Percentiles rank a stretch among this genome's conserved stretches.
Evolutionary conservation across 306 rosid genomes (phyloP).

Genomic region (Trifolium pratense): DNA sequence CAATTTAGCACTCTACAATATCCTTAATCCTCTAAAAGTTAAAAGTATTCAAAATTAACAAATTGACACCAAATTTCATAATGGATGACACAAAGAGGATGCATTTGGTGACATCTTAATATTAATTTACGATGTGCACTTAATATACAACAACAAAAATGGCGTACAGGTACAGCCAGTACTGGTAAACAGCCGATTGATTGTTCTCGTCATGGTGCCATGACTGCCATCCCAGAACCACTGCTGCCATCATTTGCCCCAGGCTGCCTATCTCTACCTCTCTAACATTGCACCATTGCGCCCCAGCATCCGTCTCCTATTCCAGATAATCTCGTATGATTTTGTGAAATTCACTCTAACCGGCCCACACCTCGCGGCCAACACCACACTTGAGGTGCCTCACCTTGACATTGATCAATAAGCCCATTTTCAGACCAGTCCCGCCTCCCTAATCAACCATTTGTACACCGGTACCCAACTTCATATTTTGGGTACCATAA

Average conservation of each 20-base stretch:
- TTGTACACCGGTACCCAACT: background rate
- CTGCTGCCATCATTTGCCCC: too few relatives aligned
- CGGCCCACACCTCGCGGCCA: too few relatives aligned
- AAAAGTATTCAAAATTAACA: background rate
- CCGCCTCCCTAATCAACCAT: background rate
- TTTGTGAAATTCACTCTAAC: background rate
- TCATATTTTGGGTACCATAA: background rate
- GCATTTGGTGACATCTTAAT: background rate
- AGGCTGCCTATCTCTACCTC: background rate
- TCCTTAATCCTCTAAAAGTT: background rate
- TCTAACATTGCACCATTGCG: background rate
- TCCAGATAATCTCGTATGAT: background rate
- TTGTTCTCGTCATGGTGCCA: background rate
- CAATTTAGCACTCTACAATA: conserved; percentile 16
- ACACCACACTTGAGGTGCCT: background rate
- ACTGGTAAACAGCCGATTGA: background rate
- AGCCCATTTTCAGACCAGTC: background rate
- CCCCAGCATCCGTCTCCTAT: background rate
- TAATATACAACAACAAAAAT: background rate
- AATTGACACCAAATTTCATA: background rate
- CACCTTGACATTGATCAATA: background rate
- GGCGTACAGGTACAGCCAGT: background rate
- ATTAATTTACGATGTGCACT: background rate
- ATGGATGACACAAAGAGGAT: background rate
- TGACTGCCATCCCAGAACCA: background rate